Conservation (phyloP, 2,329 filamentous ascomycete species). For the Emmonsiellopsis sp. region DNA sequence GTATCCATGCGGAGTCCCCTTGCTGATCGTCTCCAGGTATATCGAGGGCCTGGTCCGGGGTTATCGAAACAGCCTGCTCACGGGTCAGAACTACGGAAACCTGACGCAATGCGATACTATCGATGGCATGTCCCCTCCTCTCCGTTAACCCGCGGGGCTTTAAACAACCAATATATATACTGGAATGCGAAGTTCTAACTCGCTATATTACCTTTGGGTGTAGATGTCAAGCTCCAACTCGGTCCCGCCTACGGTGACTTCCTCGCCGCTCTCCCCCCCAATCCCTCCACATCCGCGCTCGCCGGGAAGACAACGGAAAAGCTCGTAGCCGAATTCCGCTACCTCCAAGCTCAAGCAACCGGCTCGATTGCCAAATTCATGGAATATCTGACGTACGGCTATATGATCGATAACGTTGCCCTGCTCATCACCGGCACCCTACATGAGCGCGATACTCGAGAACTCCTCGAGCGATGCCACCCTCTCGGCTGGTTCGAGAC, state of each 20-base stretch:
- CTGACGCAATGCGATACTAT: conserved; percentile 96
- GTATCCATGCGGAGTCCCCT: background rate
- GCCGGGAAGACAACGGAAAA: conserved; percentile 96
- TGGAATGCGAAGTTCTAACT: conserved; percentile 5
- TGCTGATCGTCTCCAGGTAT: conserved; percentile 52
- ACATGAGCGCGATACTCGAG: conserved; percentile 92
- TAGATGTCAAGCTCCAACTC: conserved; percentile 96
- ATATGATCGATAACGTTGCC: conserved; percentile 99
- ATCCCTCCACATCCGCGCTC: conserved; percentile 91
- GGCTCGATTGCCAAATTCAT: conserved; percentile 90
- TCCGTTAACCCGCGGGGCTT: background rate
- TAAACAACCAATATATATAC: background rate
- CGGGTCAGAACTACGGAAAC: conserved; percentile 84
- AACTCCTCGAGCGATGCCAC: conserved; percentile 91
- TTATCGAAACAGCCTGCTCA: conserved; percentile 90
- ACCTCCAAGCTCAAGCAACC: conserved; percentile 86
- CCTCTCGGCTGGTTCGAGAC: conserved; percentile 98
- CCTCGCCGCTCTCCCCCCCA: conserved; percentile 84
- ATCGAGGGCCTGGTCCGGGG: conserved; percentile 95
- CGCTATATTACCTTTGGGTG: conserved; percentile 6
- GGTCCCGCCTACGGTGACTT: conserved; percentile 96
- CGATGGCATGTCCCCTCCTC: conserved; percentile 56
- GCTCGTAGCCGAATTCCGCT: conserved; percentile 93
- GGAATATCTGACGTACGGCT: conserved; percentile 96
- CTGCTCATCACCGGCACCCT: conserved; percentile 95